Evolutionary conservation across 148 eudicot genomes (phyloP).

Genomic region (Cornus suecica): DNA sequence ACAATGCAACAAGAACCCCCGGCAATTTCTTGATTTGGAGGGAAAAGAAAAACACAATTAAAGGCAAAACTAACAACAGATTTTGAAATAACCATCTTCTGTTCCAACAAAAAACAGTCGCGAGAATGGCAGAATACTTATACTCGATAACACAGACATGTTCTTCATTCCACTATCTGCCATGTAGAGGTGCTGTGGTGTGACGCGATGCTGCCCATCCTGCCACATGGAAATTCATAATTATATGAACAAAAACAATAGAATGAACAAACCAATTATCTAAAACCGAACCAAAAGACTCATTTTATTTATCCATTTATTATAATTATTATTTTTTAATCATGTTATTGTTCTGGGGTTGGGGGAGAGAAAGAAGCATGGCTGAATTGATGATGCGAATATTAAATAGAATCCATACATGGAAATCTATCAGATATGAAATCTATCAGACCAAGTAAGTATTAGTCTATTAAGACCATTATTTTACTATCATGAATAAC

Average conservation of each 20-base stretch:
- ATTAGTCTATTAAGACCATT: no score
- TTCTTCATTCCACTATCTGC: conserved; percentile 73
- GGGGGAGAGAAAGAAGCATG: not conserved
- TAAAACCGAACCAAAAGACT: not conserved
- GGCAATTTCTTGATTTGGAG: not conserved
- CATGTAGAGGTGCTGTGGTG: conserved; percentile 66
- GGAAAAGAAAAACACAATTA: not conserved
- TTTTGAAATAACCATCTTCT: conserved; percentile 88
- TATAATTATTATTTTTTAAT: no score
- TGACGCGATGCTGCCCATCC: conserved; percentile 59
- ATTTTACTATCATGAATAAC: not conserved
- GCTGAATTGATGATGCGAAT: not conserved
- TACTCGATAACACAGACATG: conserved; percentile 72
- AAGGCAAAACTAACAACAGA: conserved; percentile 58
- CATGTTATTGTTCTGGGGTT: not conserved
- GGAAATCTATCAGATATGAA: not conserved
- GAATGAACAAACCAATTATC: not conserved
- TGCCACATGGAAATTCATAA: conserved; percentile 31
- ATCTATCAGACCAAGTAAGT: not conserved
- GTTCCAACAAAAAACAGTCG: conserved; percentile 89
- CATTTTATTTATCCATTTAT: no score
- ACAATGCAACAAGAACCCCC: not conserved
- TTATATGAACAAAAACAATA: not conserved
- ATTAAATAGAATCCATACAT: not conserved
- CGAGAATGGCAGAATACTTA: conserved; percentile 76